These are phyloP conservation scores for Paraphysoderma sedebokerense DNA, from an alignment of 371 early-diverging fungal species.

Conservation along the genomic window DNA sequence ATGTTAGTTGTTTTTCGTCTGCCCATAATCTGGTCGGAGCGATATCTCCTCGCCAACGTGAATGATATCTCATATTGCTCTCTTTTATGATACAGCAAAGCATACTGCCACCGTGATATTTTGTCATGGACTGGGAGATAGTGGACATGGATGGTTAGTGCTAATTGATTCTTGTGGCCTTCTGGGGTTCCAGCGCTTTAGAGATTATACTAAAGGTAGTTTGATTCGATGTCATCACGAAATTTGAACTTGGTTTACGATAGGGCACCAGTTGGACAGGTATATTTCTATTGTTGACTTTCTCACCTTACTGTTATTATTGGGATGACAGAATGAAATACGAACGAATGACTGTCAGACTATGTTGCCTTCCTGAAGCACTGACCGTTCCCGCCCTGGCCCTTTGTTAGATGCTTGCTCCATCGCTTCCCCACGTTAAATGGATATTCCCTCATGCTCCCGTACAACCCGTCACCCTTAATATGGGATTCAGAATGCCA, in stretches of 20 bases:
- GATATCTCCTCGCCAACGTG: neutral
- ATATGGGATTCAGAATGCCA: slow-evolving; percentile 72
- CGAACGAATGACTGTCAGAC: too few species aligned
- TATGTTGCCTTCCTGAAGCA: too few species aligned
- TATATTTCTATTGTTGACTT: too few species aligned
- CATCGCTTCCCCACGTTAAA: slow-evolving; percentile 55
- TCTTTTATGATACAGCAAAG: slow-evolving; percentile 3
- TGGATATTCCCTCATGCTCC: slow-evolving; percentile 81
- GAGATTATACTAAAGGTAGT: too few species aligned
- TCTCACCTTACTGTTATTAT: too few species aligned
- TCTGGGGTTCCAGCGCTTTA: too few species aligned
- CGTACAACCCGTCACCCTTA: slow-evolving; percentile 58
- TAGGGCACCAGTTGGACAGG: too few species aligned
- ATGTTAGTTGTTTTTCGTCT: neutral
- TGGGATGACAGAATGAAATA: too few species aligned
- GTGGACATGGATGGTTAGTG: slow-evolving; percentile 26
- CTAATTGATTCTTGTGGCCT: too few species aligned
- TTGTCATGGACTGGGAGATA: slow-evolving; percentile 37
- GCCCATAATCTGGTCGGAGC: neutral
- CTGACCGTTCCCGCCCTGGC: too few species aligned
- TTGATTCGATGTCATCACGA: too few species aligned
- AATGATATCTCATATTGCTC: neutral
- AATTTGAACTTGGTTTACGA: too few species aligned
- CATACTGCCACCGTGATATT: slow-evolving; percentile 38
- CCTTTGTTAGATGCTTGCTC: slow-evolving; percentile 20